Conservation (phyloP, 768 basidiomycete genomes). For the Serendipita sp. region DNA sequence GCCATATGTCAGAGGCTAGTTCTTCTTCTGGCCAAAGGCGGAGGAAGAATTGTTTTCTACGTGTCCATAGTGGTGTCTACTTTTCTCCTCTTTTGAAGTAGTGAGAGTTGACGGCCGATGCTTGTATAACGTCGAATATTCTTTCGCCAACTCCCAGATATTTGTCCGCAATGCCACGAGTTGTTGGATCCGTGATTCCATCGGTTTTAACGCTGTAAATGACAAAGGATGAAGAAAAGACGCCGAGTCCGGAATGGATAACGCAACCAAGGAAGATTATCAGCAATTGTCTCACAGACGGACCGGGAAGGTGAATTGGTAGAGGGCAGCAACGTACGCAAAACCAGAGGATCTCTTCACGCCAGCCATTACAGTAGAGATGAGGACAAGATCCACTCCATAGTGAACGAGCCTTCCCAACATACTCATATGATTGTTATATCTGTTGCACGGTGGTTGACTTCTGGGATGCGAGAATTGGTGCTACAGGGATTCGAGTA, state of each 20-base stretch:
- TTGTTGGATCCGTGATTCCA: slow-evolving; percentile 58
- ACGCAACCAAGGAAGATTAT: background rate
- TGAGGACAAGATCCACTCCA: slow-evolving; percentile 62
- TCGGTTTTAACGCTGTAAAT: background rate
- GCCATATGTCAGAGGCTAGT: background rate
- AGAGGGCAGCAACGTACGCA: slow-evolving; percentile 37
- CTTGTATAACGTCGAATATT: slow-evolving; percentile 71
- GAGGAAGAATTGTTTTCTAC: too few species aligned
- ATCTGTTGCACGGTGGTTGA: too few species aligned
- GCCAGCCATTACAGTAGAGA: slow-evolving; percentile 83
- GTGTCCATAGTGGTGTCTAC: background rate
- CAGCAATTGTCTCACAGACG: slow-evolving; percentile 5
- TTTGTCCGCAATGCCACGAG: slow-evolving; percentile 58
- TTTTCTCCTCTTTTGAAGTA: slow-evolving; percentile 34
- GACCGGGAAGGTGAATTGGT: background rate
- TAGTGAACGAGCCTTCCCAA: slow-evolving; percentile 71
- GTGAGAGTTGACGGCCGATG: slow-evolving; percentile 66
- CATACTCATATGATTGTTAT: slow-evolving; percentile 20
- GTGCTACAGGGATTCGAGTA: too few species aligned
- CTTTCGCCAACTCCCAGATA: slow-evolving; percentile 80
- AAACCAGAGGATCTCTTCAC: slow-evolving; percentile 83
- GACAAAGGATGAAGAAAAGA: background rate
- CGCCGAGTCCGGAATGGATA: background rate
- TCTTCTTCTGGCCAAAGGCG: too few species aligned
- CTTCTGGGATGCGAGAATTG: too few species aligned